Conservation (phyloP, 768 basidiomycete genomes). For the Gymnopilus dilepis region DNA sequence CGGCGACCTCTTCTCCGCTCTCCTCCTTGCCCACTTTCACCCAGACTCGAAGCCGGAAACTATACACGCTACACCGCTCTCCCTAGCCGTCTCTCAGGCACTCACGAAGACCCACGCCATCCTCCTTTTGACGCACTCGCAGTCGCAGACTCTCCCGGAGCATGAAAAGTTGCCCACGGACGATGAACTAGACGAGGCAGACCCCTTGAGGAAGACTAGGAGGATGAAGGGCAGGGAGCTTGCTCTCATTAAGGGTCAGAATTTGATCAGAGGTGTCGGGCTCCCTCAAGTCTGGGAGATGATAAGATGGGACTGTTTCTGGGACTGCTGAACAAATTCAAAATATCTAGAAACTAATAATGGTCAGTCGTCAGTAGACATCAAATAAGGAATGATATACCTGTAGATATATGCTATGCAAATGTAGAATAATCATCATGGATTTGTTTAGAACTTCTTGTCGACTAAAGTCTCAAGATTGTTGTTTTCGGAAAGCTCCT, state of each 20-base stretch:
- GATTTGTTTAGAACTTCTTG: no score
- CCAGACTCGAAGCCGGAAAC: slow-evolving; percentile 27
- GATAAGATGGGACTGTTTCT: slow-evolving; percentile 52
- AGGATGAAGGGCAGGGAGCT: slow-evolving; percentile 90
- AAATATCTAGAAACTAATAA: no score
- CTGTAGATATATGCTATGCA: no score
- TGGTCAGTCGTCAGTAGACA: not conserved
- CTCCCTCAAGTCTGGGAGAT: slow-evolving; percentile 41
- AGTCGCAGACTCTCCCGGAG: slow-evolving; percentile 60
- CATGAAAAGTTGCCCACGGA: slow-evolving; percentile 69
- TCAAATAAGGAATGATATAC: not conserved
- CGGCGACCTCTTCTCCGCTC: slow-evolving; percentile 94
- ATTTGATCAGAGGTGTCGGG: slow-evolving; percentile 58
- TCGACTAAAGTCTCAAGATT: no score
- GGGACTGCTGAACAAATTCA: slow-evolving; percentile 28
- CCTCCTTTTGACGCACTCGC: slow-evolving; percentile 61
- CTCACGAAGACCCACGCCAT: slow-evolving; percentile 80
- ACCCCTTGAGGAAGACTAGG: slow-evolving; percentile 67
- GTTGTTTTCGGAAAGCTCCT: no score
- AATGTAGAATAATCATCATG: no score
- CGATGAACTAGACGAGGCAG: slow-evolving; percentile 71
- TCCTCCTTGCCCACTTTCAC: slow-evolving; percentile 82
- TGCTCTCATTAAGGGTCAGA: slow-evolving; percentile 78
- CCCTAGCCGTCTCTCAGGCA: slow-evolving; percentile 68
- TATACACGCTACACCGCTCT: slow-evolving; percentile 43